phyloP scores from a whole-genome alignment of 352 stramenopile genomes.

The Pythium sukuiense region DNA sequence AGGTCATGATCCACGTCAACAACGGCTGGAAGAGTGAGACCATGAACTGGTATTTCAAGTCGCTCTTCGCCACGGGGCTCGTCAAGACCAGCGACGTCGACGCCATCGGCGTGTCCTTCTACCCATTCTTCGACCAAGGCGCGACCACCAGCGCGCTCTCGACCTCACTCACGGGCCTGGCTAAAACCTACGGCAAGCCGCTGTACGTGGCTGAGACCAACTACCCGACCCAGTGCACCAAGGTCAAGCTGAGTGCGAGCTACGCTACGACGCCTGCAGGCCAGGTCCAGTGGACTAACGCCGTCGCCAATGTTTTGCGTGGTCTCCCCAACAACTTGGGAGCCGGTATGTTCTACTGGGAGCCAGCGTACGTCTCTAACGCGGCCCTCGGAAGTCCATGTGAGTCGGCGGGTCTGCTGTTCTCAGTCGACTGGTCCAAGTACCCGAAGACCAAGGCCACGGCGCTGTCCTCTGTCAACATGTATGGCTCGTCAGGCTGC shows the following conservation, averaged over 20 bases:
- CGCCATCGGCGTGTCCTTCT: neutral
- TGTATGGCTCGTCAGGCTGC: neutral
- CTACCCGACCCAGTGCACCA: neutral
- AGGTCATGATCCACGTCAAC: neutral
- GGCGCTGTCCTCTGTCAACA: neutral
- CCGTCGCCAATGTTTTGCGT: neutral
- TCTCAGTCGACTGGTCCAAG: neutral
- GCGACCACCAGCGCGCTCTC: neutral
- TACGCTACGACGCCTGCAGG: neutral
- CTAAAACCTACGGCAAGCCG: neutral
- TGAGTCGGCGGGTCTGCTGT: neutral
- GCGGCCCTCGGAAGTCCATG: neutral
- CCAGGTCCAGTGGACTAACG: neutral
- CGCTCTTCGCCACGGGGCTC: neutral
- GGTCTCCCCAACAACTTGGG: neutral
- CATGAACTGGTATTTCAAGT: neutral
- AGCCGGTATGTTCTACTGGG: neutral
- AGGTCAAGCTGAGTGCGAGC: neutral
- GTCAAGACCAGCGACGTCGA: neutral
- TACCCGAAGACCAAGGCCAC: conserved; percentile 1
- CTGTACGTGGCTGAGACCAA: neutral
- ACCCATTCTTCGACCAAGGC: neutral
- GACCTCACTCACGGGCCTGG: neutral
- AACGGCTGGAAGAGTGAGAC: neutral
- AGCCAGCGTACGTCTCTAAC: neutral